Base-by-base conservation (phyloP, 352 stramenopile species). In the Phytophthora sansomeana region DNA sequence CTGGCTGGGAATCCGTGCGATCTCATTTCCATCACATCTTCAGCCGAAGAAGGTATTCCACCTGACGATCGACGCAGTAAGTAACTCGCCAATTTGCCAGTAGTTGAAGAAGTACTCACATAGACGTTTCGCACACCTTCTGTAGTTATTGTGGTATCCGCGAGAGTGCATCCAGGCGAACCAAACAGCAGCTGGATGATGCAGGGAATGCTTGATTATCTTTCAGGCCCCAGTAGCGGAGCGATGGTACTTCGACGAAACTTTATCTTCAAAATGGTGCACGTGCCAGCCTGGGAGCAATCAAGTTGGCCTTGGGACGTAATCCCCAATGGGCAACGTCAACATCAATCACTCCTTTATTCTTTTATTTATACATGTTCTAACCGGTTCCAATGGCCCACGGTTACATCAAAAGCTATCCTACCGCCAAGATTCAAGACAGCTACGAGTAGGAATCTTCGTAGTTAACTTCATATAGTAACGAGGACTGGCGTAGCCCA, bases 171-270 rank as follows among this genome's bases (percentile, higher is more conserved):
- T 53, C 92, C 92, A 0, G 91, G 91, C 5, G 92, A 98, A 59
- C 77, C 87, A 5, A 96, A 96, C 65, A 89, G 85, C 33, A 96
- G 83, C 47, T 98, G 88, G 81, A 95, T 98, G 75, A 97, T 98
- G 87, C 84, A 97, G 50, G 93, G 93, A n/a, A 89, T 98, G 72
- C 60, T 98, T n/a, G 78, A 95, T 43, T 97, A 95, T 65, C 74
- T 98, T 28, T 95, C 87, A 4, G 78, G 87, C 1, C n/a, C 75
- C 1, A 83, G 77, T 8, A 79, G 63, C 6, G 88, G 78, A 1
- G 91, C 93, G 0, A 63, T 65, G 3, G 59, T 94, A 10, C 71
- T 98, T 8, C 85, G 92, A 4, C 74, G 78, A 29, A 62, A 92
- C 50, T 97, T 97, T 26, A 65, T 97, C 14, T 97, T 98, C 64